Base-by-base conservation (phyloP, 129 eudicot genomes). In the Helichrysum umbraculigerum region DNA sequence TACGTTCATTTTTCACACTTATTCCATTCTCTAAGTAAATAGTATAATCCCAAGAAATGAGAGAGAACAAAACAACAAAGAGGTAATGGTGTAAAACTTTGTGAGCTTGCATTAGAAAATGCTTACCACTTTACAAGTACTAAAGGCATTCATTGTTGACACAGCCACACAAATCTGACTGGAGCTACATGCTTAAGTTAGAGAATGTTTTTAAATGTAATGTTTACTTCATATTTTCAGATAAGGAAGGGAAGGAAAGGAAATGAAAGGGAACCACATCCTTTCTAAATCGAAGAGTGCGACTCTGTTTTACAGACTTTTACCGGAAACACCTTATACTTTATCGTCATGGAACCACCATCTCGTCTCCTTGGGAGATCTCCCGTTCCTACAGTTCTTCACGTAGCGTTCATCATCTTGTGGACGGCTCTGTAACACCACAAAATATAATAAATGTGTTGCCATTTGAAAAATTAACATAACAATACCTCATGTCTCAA, bases 301-400 rank as follows among this genome's bases (percentile, higher is more conserved):
- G 58, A 52, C 57, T 54, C 50, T 59, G 62, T 69, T 74, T 71
- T 68, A 78, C 77, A 39, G 33, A 52, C 32, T 47, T 66, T 66
- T 72, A 17, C 51, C 15, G n/a, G 17, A 16, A 34, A 10, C 82
- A n/a, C 62, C n/a, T 56, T 77, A 91, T 58, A 87, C 98, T 85
- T 93, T 90, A 79, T 93, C 97, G 11, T 93, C 98, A 69, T 93
- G 98, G 83, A 93, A 93, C 98, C 98, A 93, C 98, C 98, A 93
- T 81, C 97, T 90, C 16, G 98, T 93, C 85, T 93, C 98, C 86
- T 93, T 93, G 0, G 98, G 98, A 76, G 97, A 93, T 81, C 98
- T 87, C 3, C 98, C 98, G 11, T 92, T 92, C 72, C 83, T 88
- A 76, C 98, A 93, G 76, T 90, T 93, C 91, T 85, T 93, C 85